These are phyloP conservation scores for Clitopilus passeckerianus DNA, from an alignment of 768 basidiomycete species.

Conservation along the genomic window DNA sequence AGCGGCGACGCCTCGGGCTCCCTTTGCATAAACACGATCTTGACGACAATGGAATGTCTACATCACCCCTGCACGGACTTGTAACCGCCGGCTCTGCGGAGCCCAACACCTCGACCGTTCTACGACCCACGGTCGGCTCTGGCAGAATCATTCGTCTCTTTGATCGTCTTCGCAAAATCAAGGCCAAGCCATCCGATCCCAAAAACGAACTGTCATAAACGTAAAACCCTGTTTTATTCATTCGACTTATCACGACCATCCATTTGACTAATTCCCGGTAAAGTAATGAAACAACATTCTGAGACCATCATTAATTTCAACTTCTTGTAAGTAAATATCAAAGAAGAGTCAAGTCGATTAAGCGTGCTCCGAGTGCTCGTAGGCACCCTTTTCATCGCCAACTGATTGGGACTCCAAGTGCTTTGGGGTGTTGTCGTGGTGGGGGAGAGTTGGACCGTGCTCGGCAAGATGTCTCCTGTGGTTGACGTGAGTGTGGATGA, in stretches of 20 bases:
- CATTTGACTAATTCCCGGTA: neutral
- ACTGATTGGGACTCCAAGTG: neutral
- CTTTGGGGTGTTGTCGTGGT: neutral
- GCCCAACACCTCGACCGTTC: neutral
- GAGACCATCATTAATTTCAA: neutral
- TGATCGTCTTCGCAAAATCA: neutral
- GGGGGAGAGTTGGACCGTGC: neutral
- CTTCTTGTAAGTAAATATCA: neutral
- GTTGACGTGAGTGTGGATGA: neutral
- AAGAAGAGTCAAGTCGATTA: neutral
- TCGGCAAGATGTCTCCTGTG: neutral
- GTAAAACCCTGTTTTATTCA: too few relatives aligned
- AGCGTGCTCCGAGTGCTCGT: neutral
- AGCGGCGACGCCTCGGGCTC: slow-evolving; percentile 7
- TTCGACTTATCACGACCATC: too few relatives aligned
- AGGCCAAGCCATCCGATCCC: neutral
- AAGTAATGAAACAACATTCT: neutral
- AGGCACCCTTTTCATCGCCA: neutral
- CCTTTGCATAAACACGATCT: neutral
- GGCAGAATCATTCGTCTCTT: neutral
- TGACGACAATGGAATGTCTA: neutral
- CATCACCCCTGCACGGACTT: neutral
- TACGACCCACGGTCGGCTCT: neutral
- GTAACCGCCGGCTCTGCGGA: neutral
- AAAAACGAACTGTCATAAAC: too few relatives aligned